Base-by-base conservation (phyloP, 768 basidiomycete species). In the Hygrophoropsis aurantiaca region DNA sequence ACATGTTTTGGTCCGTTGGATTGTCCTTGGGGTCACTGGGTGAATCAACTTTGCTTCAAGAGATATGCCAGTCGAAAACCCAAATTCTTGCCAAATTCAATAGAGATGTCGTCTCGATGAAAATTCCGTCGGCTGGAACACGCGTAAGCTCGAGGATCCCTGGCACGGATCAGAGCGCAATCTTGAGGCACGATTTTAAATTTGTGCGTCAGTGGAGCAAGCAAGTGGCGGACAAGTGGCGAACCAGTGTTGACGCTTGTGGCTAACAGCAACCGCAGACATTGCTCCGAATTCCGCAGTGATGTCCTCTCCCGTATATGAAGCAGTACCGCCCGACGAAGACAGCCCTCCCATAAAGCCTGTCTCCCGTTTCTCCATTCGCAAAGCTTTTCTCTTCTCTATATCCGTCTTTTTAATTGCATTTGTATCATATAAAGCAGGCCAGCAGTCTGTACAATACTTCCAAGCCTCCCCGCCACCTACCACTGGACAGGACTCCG, bases 381-480 rank as follows among this genome's bases (percentile, higher is more conserved):
- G 59, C 25, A 68, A 54, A 54, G 52, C 67, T 24, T 23, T 74
- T 32, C 49, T 77, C 46, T 16, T 79, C 46, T 61, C 62, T 16
- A 20, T 64, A 41, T 61, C 64, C 19, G 53, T 79, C 49, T 57
- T 61, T 43, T 27, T 74, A 46, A 55, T 73, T 53, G 67, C 64
- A 15, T 61, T 79, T 45, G 54, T 59, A 21, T 68, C 68, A 42
- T 82, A 71, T 56, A 73, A 70, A 60, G 63, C 67, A 15, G 72
- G 71, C 43, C 75, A 73, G 63, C 72, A 71, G 62, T 68, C 68
- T 34, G 18, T 47, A 26, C 52, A 34, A 40, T 39, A 47, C 15
- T 18, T 35, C 7, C 41, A 18, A 34, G 20, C 38, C 43, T 25
- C n/a, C n/a, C 20, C 37, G 13, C 30, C 37, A 27, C 43, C 40